A percentile compares a stretch with the other conserved stretches of the same genome.
phyloP scores from a whole-genome alignment of 306 rosid genomes.

The Fragaria iinumae region DNA sequence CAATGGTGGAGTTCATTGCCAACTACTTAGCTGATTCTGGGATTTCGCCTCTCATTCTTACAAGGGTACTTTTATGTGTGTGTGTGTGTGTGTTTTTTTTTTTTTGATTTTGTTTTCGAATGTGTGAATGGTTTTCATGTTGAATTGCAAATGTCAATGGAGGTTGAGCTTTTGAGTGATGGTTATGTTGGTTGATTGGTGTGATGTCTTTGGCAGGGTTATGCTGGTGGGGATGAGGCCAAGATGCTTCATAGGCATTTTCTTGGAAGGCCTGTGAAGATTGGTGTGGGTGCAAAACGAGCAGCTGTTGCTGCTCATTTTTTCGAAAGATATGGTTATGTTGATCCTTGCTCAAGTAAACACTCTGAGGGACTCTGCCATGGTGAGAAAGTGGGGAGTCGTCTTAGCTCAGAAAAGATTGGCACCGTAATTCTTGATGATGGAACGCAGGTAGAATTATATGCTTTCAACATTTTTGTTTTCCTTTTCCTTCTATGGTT shows the following conservation, averaged over 20 bases:
- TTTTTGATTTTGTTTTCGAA: not conserved
- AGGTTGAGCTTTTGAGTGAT: constrained; percentile 1
- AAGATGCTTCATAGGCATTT: constrained; percentile 84
- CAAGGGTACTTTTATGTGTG: constrained; percentile 48
- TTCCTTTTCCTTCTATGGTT: not conserved
- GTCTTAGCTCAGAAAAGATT: constrained; percentile 43
- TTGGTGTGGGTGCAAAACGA: constrained; percentile 81
- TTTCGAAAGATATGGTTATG: constrained; percentile 59
- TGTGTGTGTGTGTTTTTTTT: not conserved
- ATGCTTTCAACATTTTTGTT: not conserved
- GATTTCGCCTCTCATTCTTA: constrained; percentile 73
- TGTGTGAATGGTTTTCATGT: not conserved
- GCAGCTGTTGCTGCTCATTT: constrained; percentile 50
- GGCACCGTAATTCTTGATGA: constrained; percentile 80
- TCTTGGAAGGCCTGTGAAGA: constrained; percentile 54
- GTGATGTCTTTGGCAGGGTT: constrained; percentile 56
- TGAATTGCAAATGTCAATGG: not conserved
- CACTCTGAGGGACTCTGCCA: constrained; percentile 29
- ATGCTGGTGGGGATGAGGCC: constrained; percentile 94
- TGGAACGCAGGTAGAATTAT: constrained; percentile 78
- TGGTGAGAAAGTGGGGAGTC: constrained; percentile 24
- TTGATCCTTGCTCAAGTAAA: constrained; percentile 37
- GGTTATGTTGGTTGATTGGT: constrained; percentile 18
- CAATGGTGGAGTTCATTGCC: constrained; percentile 89
- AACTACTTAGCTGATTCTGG: constrained; percentile 49